phyloP scores from a whole-genome alignment of 2,329 filamentous ascomycete species.

The Epichloe uncinata region DNA sequence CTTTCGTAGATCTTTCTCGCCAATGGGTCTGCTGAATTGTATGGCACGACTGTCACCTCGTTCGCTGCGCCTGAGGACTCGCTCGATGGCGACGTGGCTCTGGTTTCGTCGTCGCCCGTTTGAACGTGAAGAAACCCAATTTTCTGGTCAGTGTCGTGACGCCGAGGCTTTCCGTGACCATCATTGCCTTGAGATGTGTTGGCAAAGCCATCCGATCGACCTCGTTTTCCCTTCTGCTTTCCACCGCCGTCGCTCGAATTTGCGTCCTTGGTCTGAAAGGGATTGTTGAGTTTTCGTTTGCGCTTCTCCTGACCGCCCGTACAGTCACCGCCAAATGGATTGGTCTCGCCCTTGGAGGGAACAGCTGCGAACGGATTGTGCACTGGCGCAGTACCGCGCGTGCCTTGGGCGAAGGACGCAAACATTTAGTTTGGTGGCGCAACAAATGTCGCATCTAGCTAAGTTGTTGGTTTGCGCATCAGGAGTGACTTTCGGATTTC shows the following conservation, averaged over 20 bases:
- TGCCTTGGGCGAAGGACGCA: slow-evolving; percentile 23
- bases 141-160: background rate
- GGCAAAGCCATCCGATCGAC: slow-evolving; percentile 12
- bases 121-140: slow-evolving; percentile 3
- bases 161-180: slow-evolving; percentile 3
- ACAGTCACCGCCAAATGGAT: slow-evolving; percentile 19
- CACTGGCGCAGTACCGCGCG: slow-evolving; percentile 21
- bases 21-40: slow-evolving; percentile 23
- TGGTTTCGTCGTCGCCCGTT: slow-evolving; percentile 7
- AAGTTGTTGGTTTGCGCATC: slow-evolving; percentile 20
- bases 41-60: slow-evolving; percentile 1
- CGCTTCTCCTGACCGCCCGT: slow-evolving; percentile 17
- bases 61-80: slow-evolving; percentile 10
- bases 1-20: slow-evolving; percentile 38
- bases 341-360: slow-evolving; percentile 1
- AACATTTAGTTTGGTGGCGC: slow-evolving; percentile 28
- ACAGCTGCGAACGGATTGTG: slow-evolving; percentile 22
- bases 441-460: slow-evolving; percentile 27
- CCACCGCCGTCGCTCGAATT: slow-evolving; percentile 14
- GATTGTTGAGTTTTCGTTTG: slow-evolving; percentile 15
- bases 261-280: slow-evolving; percentile 15
- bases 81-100: slow-evolving; percentile 15
- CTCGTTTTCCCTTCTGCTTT: slow-evolving; percentile 10
- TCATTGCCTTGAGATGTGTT: slow-evolving; percentile 5
- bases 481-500: slow-evolving; percentile 7